These are phyloP conservation scores for Paralagenidium karlingii DNA, from an alignment of 352 stramenopile genomes.

Conservation along the genomic window DNA sequence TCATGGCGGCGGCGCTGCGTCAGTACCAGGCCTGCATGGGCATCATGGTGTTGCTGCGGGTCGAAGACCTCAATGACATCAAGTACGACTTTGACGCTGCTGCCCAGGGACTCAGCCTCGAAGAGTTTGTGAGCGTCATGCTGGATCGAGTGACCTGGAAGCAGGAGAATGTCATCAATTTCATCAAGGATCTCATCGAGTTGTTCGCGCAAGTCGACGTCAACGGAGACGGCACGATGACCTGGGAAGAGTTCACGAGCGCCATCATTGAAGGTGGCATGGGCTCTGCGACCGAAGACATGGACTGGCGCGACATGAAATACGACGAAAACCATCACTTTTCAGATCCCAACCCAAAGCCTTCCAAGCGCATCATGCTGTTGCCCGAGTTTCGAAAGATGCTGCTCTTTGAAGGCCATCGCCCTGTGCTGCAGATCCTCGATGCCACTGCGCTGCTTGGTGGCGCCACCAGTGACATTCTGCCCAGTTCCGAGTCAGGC, in stretches of 20 bases:
- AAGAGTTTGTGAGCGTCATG: slow-evolving; percentile 61
- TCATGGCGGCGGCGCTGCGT: slow-evolving; percentile 40
- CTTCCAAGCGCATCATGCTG: slow-evolving; percentile 43
- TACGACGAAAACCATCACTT: slow-evolving; percentile 58
- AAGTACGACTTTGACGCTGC: slow-evolving; percentile 59
- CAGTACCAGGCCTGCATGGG: slow-evolving; percentile 68
- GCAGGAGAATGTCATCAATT: slow-evolving; percentile 26
- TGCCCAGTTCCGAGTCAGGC: not conserved
- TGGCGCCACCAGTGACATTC: not conserved
- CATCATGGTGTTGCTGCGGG: slow-evolving; percentile 63
- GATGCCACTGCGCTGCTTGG: slow-evolving; percentile 28
- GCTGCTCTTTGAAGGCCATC: slow-evolving; percentile 44
- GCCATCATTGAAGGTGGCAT: slow-evolving; percentile 74
- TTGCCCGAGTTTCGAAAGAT: slow-evolving; percentile 41
- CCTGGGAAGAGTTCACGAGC: slow-evolving; percentile 77
- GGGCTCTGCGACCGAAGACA: slow-evolving; percentile 21
- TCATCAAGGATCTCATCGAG: slow-evolving; percentile 67
- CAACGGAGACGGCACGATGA: slow-evolving; percentile 66
- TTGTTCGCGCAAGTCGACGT: slow-evolving; percentile 67
- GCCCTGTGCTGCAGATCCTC: slow-evolving; percentile 54
- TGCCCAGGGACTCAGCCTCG: slow-evolving; percentile 28
- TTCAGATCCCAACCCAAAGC: slow-evolving; percentile 22
- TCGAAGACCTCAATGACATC: slow-evolving; percentile 46
- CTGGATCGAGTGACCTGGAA: slow-evolving; percentile 56
- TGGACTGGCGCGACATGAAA: slow-evolving; percentile 45